A percentile compares a stretch with the other conserved stretches of the same genome.
These are phyloP conservation scores for Vicia villosa DNA, from an alignment of 306 rosid genomes.

Conservation along the genomic window DNA sequence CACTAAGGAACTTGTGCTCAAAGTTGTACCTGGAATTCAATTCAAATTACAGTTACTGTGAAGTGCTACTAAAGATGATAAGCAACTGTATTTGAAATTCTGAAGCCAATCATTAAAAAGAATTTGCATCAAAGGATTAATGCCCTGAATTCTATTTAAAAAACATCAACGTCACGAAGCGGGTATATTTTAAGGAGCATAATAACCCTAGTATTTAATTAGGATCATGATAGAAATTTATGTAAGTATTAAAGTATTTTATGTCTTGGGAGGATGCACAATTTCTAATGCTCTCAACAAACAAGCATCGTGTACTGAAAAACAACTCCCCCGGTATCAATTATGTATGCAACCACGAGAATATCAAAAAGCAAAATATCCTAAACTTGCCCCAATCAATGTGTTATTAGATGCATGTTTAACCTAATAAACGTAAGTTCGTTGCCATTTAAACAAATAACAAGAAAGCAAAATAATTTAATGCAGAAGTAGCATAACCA, in stretches of 20 bases:
- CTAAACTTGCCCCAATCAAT: conserved; percentile 3
- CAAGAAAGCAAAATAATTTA: not conserved
- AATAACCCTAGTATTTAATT: not conserved
- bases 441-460: not conserved
- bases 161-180: conserved; percentile 16
- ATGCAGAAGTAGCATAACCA: conserved; percentile 26
- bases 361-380: conserved; percentile 10
- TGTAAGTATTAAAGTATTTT: not conserved
- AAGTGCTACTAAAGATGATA: conserved; percentile 10
- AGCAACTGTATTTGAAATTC: not conserved
- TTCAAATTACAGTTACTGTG: conserved; percentile 15
- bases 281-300: conserved; percentile 2
- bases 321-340: conserved; percentile 11
- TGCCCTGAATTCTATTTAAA: not conserved
- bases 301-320: conserved; percentile 11
- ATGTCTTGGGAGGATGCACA: not conserved
- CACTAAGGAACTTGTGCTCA: conserved; percentile 77
- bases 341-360: conserved; percentile 17
- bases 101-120: not conserved
- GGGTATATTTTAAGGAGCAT: not conserved
- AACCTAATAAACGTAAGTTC: not conserved
- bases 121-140: conserved; percentile 25
- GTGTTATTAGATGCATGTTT: not conserved
- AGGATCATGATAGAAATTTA: conserved; percentile 3
- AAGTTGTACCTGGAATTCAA: conserved; percentile 73